Percentiles rank a stretch among this genome's conserved stretches.
Evolutionary conservation across 1,284 basidiomycete genomes (phyloP).

Genomic region (Sporisorium sorghi): DNA sequence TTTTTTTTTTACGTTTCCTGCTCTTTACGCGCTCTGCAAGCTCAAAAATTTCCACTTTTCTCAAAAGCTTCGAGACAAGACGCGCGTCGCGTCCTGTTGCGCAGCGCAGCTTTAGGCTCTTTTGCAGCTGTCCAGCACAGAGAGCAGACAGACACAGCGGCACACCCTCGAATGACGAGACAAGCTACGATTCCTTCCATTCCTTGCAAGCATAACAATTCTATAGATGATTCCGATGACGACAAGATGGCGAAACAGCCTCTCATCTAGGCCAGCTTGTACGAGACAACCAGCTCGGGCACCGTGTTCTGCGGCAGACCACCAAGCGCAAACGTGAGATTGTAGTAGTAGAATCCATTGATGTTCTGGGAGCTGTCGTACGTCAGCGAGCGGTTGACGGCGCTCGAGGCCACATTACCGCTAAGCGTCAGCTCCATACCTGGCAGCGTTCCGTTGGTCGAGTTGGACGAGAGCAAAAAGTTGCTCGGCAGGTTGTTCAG

Average conservation of each 20-base stretch:
- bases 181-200: background rate
- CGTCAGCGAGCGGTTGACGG: conserved; percentile 24
- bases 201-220: background rate
- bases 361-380: conserved; percentile 35
- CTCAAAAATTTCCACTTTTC: background rate
- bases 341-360: conserved; percentile 41
- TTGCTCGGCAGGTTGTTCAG: conserved; percentile 22
- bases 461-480: conserved; percentile 33
- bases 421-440: conserved; percentile 21
- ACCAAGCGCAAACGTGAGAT: conserved; percentile 39
- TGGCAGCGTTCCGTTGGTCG: conserved; percentile 22
- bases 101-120: background rate
- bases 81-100: conserved; percentile 33
- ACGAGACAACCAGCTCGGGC: conserved; percentile 35
- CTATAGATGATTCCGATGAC: background rate
- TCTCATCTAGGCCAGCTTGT: conserved; percentile 19
- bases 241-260: background rate
- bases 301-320: conserved; percentile 25
- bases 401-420: conserved; percentile 28
- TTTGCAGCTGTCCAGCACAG: conserved; percentile 2
- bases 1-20: background rate
- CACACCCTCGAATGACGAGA: background rate
- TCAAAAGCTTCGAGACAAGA: conserved; percentile 5
- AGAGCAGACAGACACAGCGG: background rate
- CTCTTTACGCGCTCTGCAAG: conserved; percentile 21